Evolutionary conservation across 139 green algal genomes (phyloP).

Genomic region (Chlorella sp.): DNA sequence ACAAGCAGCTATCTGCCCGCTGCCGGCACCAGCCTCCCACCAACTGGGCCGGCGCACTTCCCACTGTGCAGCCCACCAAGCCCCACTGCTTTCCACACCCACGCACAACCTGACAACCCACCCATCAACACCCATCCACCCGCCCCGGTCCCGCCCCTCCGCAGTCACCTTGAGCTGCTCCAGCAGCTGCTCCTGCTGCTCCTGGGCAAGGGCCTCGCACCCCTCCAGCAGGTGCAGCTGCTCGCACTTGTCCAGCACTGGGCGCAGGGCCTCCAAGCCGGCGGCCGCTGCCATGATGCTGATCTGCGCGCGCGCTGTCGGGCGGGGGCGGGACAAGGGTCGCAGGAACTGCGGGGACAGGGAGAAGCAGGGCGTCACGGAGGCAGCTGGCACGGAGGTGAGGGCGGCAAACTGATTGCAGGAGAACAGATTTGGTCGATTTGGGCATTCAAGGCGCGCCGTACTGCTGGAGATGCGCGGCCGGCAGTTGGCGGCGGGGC

Average conservation of each 20-base stretch:
- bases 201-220: constrained; percentile 49
- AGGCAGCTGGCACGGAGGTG: not conserved
- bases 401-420: too few species aligned
- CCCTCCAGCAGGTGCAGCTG: constrained; percentile 65
- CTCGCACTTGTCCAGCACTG: constrained; percentile 18
- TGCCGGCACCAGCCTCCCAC: too few species aligned
- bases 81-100: too few species aligned
- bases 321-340: too few species aligned
- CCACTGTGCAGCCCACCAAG: not conserved
- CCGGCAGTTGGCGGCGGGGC: too few species aligned
- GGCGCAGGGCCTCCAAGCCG: constrained; percentile 19
- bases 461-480: too few species aligned
- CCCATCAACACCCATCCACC: not conserved
- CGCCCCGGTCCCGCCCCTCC: not conserved
- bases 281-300: not conserved
- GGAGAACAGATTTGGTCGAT: not conserved
- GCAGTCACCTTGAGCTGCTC: constrained; percentile 52
- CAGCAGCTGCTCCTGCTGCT: constrained; percentile 52
- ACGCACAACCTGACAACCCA: too few species aligned
- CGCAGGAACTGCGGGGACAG: not conserved
- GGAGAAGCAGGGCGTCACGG: not conserved
- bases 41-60: too few species aligned
- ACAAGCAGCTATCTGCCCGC: too few species aligned
- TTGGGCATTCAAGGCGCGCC: not conserved
- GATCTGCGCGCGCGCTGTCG: not conserved